phyloP scores from a whole-genome alignment of 2,329 filamentous ascomycete genomes.

The Monosporascus sp. region DNA sequence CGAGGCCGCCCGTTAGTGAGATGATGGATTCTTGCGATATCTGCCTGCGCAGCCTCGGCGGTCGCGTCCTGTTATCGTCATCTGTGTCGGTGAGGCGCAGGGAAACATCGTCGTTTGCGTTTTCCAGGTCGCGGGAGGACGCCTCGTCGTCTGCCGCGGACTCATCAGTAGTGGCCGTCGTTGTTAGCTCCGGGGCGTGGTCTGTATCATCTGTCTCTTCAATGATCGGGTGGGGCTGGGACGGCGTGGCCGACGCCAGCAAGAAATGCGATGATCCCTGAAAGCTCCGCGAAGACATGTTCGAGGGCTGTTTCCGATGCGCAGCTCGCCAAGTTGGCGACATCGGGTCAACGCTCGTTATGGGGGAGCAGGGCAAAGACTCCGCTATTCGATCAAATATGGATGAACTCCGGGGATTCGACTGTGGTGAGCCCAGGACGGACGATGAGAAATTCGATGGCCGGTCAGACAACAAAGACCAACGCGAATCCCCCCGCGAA shows the following conservation, averaged over 20 bases:
- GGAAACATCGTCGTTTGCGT: slow-evolving; percentile 23
- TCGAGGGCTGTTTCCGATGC: slow-evolving; percentile 53
- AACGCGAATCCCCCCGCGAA: slow-evolving; percentile 48
- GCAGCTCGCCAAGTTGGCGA: slow-evolving; percentile 51
- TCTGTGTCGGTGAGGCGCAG: slow-evolving; percentile 17
- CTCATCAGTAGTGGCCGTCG: slow-evolving; percentile 27
- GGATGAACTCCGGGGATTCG: slow-evolving; percentile 60
- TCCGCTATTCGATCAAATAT: slow-evolving; percentile 74
- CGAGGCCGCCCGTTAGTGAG: slow-evolving; percentile 79
- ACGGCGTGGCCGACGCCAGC: slow-evolving; percentile 14
- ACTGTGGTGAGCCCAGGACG: slow-evolving; percentile 74
- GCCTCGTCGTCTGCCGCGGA: slow-evolving; percentile 28
- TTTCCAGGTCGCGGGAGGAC: slow-evolving; percentile 14
- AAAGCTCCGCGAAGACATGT: slow-evolving; percentile 48
- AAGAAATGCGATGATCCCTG: slow-evolving; percentile 24
- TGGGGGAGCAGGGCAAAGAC: slow-evolving; percentile 72
- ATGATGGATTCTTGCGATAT: slow-evolving; percentile 85
- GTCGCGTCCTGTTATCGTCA: slow-evolving; percentile 33
- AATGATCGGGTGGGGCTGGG: slow-evolving; percentile 22
- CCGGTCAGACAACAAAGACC: slow-evolving; percentile 57
- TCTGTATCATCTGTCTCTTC: slow-evolving; percentile 29
- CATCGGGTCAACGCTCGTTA: slow-evolving; percentile 66
- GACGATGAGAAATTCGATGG: slow-evolving; percentile 65
- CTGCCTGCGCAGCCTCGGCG: slow-evolving; percentile 54
- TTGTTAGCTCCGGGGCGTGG: slow-evolving; percentile 23